Base-by-base conservation (phyloP, 805 yeast species). In the Wickerhamia fluorescens region DNA sequence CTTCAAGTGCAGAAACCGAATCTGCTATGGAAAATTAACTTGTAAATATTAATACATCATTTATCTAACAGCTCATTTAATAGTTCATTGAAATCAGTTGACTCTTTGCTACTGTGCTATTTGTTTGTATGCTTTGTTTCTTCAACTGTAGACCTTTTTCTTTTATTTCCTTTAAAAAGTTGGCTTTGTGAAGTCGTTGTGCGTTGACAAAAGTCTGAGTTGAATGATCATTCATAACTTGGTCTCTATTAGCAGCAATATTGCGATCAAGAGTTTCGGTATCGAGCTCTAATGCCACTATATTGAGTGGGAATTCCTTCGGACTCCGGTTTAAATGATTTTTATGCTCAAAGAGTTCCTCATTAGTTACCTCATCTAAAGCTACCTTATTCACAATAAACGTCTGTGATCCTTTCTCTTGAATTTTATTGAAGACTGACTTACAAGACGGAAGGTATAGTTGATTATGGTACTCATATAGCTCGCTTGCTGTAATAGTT, bases 101-200 rank as follows among this genome's bases (percentile, higher is more conserved):
- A 14, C 10, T 11, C 15, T 11, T 12, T 16, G 14, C 14, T 6
- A 14, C 8, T 8, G 14, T 13, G 7, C 14, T 22, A 6, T 25
- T 13, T 5, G 7, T 20, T 9, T 20, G 18, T 16, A 16, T 23
- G 10, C 18, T 22, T 16, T 22, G 14, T 7, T 13, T 12, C 25
- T 30, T 38, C n/a, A 44, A 24, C 14, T 22, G 22, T 16, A 49
- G 25, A 2, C 56, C 56, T 29, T 42, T 49, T 10, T 37, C 28
- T 15, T 35, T 24, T 13, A 55, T 44, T 28, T 56, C 61, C 11
- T 42, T 29, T 13, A 44, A 30, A 28, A 56, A 56, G 14, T 41
- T 38, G 11, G 25, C 31, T 25, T 28, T 36, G 25, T 56, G 61
- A 6, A 30, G 27, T 25, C 37, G 27, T 30, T 48, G 54, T 6